Base-by-base conservation (phyloP, 345 rosid genomes). In the Salix dunnii region DNA sequence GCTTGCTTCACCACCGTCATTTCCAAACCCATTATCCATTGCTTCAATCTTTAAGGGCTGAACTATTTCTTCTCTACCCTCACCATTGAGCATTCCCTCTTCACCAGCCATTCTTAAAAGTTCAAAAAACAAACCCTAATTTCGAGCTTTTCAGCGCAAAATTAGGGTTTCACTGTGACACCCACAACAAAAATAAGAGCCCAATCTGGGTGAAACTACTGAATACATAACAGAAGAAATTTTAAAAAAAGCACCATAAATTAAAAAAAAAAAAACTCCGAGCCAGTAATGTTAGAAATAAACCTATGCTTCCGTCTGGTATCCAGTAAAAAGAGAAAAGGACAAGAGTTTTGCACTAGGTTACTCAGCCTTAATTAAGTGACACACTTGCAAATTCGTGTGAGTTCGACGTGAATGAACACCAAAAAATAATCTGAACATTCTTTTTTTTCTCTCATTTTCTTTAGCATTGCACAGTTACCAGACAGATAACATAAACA, bases 81-180 rank as follows among this genome's bases (percentile, higher is more conserved):
- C 85, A 62, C 87, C 86, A 78, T 84, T 84, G 68, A 80, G 76
- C 30, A 81, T 84, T 61, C 83, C 85, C 76, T 85, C 96, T 35
- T 81, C 89, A 78, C 79, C 76, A 16, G 68, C 78, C 94, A 90
- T 93, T 11, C 62, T 23, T 58, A n/a, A 58, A 58, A 7, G 14
- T n/a, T 55, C 33, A 21, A 51, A 38, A 42, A 72, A 78, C 36
- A 35, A 80, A 69, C 49, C 76, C 74, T 28, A 77, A 78, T 38
- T 72, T 71, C 58, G 18, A 53, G 74, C 75, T 73, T 68, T 64
- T 68, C 78, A 72, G 28, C 83, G 72, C 71, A 71, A 51, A 79
- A 65, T 83, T 83, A 84, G 84, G 87, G 85, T 77, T 85, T 78
- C 83, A 78, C 66, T 64, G 61, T 21, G 40, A 73, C 71, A 81